Evolutionary conservation across 202 grass and related monocot genomes (phyloP).

Genomic region (Panicum virgatum): DNA sequence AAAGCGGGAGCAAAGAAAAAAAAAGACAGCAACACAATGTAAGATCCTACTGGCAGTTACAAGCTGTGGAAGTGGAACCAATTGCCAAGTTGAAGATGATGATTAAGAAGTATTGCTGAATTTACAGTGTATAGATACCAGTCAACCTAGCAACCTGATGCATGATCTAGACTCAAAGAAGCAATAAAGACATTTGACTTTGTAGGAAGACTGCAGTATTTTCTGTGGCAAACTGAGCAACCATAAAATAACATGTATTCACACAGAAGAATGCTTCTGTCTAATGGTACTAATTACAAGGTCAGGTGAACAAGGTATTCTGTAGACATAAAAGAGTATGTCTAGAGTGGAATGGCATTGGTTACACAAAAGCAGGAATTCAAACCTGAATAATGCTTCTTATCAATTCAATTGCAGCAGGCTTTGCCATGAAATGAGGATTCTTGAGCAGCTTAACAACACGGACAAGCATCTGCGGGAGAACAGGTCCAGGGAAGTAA

Average conservation of each 20-base stretch:
- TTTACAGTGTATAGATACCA: not conserved
- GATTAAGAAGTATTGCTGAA: constrained; percentile 7
- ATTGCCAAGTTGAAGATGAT: not conserved
- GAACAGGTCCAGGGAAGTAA: constrained; percentile 66
- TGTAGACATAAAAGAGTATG: constrained; percentile 5
- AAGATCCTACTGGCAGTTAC: constrained; percentile 11
- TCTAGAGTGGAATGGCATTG: not conserved
- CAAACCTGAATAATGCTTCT: constrained; percentile 95
- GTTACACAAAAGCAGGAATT: constrained; percentile 20
- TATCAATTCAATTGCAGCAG: constrained; percentile 86
- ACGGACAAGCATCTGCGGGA: constrained; percentile 78
- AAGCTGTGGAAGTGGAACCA: not conserved
- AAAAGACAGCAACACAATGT: not conserved
- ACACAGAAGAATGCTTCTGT: constrained; percentile 19
- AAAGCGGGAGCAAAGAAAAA: constrained; percentile 22
- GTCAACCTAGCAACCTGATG: not conserved
- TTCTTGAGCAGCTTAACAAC: constrained; percentile 95
- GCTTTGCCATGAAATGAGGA: constrained; percentile 96
- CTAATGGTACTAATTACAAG: not conserved
- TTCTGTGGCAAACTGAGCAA: constrained; percentile 14
- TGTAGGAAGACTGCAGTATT: not conserved
- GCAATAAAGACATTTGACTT: not conserved
- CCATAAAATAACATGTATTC: not conserved
- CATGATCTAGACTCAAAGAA: constrained; percentile 13
- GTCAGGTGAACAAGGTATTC: not conserved